Percentiles rank a stretch among this genome's conserved stretches.
These are phyloP conservation scores for Phytophthora cryptogea DNA, from an alignment of 352 stramenopile species.

Conservation along the genomic window DNA sequence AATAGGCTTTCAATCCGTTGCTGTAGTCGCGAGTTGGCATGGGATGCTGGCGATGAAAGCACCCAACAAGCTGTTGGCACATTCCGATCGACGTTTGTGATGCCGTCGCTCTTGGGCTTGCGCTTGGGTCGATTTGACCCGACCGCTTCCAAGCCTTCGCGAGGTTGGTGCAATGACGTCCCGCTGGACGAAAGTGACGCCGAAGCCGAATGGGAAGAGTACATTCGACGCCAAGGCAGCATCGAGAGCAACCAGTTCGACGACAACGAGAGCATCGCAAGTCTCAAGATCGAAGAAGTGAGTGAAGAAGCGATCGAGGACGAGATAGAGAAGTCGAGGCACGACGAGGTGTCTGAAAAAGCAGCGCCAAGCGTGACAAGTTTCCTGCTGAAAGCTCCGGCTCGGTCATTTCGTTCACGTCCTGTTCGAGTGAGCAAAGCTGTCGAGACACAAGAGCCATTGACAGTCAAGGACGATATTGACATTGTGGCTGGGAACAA, in stretches of 20 bases:
- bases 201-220: slow-evolving; percentile 24
- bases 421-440: slow-evolving; percentile 12
- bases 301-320: slow-evolving; percentile 28
- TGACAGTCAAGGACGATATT: neutral
- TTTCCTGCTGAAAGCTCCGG: neutral
- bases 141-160: slow-evolving; percentile 17
- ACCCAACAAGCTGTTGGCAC: slow-evolving; percentile 5
- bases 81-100: slow-evolving; percentile 26
- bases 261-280: slow-evolving; percentile 19
- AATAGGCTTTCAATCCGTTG: slow-evolving; percentile 24
- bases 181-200: slow-evolving; percentile 25
- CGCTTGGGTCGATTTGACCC: slow-evolving; percentile 19
- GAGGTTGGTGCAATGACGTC: slow-evolving; percentile 28
- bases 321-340: slow-evolving; percentile 18
- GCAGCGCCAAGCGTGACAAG: neutral
- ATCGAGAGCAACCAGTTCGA: slow-evolving; percentile 18
- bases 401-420: neutral
- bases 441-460: neutral
- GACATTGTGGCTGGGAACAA: slow-evolving; percentile 1
- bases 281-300: slow-evolving; percentile 24
- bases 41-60: slow-evolving; percentile 12
- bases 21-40: slow-evolving; percentile 14
- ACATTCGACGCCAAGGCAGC: slow-evolving; percentile 16
- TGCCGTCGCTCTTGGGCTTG: slow-evolving; percentile 31
- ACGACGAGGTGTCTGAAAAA: slow-evolving; percentile 4